Conservation (phyloP, 208 protist genomes). For the Herpetomonas tarakana region DNA sequence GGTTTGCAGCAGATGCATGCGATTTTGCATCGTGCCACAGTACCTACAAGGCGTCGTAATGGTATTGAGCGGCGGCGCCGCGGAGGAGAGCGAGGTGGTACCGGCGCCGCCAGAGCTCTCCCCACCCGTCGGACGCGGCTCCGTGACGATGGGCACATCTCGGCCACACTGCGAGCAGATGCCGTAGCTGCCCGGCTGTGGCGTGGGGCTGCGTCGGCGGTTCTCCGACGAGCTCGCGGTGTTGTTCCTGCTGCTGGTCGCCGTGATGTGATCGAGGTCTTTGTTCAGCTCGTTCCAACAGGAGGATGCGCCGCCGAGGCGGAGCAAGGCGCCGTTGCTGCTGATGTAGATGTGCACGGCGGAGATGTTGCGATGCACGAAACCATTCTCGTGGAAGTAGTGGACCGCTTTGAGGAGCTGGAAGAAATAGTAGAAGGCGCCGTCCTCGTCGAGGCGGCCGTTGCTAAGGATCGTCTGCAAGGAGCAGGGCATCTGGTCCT, state of each 20-base stretch:
- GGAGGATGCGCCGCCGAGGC: constrained; percentile 30
- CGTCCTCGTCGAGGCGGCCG: constrained; percentile 54
- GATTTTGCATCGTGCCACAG: constrained; percentile 35
- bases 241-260: neutral
- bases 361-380: constrained; percentile 31
- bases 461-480: constrained; percentile 44
- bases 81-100: neutral
- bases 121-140: neutral
- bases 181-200: constrained; percentile 29
- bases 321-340: constrained; percentile 70
- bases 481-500: constrained; percentile 33
- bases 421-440: constrained; percentile 77
- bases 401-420: constrained; percentile 77
- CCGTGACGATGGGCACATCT: constrained; percentile 21
- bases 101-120: neutral
- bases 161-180: constrained; percentile 27
- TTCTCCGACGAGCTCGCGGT: neutral
- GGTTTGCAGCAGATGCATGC: constrained; percentile 46
- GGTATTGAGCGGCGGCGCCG: constrained; percentile 19
- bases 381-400: constrained; percentile 56
- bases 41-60: constrained; percentile 39
- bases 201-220: constrained; percentile 12
- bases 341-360: constrained; percentile 62
- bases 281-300: neutral
- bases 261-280: neutral